A percentile compares a stretch with the other conserved stretches of the same genome.
These are phyloP conservation scores for Fistulinella prunicolor DNA, from an alignment of 768 basidiomycete genomes.

Conservation along the genomic window DNA sequence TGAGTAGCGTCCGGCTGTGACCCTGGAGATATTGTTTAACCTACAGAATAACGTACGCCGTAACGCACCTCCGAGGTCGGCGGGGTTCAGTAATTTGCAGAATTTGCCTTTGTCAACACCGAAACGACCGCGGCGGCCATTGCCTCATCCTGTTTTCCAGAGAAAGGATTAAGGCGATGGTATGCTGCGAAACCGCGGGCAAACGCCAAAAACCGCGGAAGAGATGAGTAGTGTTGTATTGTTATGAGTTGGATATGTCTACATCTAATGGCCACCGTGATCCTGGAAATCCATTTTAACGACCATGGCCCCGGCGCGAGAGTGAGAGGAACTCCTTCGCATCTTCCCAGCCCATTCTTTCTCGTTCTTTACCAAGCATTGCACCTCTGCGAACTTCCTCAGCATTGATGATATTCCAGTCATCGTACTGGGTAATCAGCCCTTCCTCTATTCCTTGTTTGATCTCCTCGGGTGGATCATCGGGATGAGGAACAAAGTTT, in stretches of 20 bases:
- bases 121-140: constrained; percentile 27
- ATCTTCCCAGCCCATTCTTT: constrained; percentile 71
- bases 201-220: neutral
- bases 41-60: constrained; percentile 26
- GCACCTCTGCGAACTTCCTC: constrained; percentile 67
- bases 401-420: constrained; percentile 73
- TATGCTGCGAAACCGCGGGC: neutral
- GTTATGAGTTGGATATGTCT: neutral
- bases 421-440: constrained; percentile 57
- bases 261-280: constrained; percentile 1
- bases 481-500: constrained; percentile 38
- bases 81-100: constrained; percentile 24
- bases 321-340: constrained; percentile 35
- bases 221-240: constrained; percentile 12
- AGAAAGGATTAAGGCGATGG: constrained; percentile 12
- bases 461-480: constrained; percentile 49
- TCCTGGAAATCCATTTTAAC: neutral
- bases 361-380: constrained; percentile 63
- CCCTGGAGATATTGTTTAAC: neutral
- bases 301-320: constrained; percentile 7
- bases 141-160: constrained; percentile 31
- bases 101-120: constrained; percentile 24
- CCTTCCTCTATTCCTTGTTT: constrained; percentile 39
- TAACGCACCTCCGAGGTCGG: constrained; percentile 16
- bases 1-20: neutral